Base-by-base conservation (phyloP, 768 basidiomycete species). In the Sarcodon aspratus region DNA sequence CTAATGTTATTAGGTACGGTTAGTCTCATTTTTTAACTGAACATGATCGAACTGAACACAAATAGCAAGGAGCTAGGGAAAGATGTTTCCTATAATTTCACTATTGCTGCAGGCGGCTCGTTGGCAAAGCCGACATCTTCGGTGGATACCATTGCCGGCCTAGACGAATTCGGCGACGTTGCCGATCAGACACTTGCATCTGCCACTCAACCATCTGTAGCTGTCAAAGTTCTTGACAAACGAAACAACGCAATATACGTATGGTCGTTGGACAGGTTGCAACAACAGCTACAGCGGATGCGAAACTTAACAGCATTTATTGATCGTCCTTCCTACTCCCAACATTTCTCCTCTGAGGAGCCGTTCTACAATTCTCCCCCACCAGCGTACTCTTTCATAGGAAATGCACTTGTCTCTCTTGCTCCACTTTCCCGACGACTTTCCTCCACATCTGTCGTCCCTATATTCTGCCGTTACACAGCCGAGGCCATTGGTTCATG, bases 401-500 rank as follows among this genome's bases (percentile, higher is more conserved):
- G 94, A 49, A 85, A 88, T 57, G 85, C 88, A 0, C 66, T 87
- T 32, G 71, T 94, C 48, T 87, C 89, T 11, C 73, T 99, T 21
- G 79, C 85, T 0, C 82, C 92, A 2, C 72, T 98, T 43, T 81
- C 79, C 10, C 81, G 89, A 37, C 74, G 80, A 48, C 68, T 89
- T 35, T 84, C 88, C 3, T 85, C 82, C 1, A 73, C 76, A 3
- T 80, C 79, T n/a, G 77, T 74, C 0, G 78, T 88, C 12, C 92
- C 93, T 1, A 92, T 99, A 59, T 90, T 91, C 63, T 95, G 91
- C 60, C 80, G 87, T 33, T 95, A 94, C 59, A 96, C 93, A 1
- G 77, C 90, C 44, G 95, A 97, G 61, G 94, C 94, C 1, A 92
- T 97, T 54, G 96, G 95, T 1, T 91, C 90, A 27, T 97, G 94